Evolutionary conservation across 164 flowering plant genomes (phyloP).

Genomic region (Platanus orientalis): DNA sequence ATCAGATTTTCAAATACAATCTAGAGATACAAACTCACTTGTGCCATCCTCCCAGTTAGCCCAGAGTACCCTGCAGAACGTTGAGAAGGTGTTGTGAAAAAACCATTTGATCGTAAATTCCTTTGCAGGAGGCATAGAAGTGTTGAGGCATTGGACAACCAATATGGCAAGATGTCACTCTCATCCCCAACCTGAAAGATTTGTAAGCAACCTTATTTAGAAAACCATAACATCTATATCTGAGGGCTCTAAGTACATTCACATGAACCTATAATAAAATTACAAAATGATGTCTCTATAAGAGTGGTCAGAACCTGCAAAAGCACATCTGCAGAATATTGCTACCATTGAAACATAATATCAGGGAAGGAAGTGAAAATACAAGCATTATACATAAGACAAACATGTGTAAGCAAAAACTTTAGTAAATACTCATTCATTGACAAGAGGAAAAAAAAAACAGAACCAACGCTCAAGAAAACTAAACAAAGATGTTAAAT

Average conservation of each 20-base stretch:
- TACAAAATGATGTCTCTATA: background rate
- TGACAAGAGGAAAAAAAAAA: background rate
- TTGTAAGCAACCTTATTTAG: background rate
- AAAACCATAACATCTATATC: background rate
- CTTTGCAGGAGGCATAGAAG: conserved; percentile 86
- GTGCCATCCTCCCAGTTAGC: conserved; percentile 52
- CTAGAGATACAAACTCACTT: too few relatives aligned
- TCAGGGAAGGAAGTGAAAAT: background rate
- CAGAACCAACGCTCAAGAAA: background rate
- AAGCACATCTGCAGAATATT: background rate
- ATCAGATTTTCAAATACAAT: too few relatives aligned
- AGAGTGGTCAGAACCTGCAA: background rate
- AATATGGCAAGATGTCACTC: conserved; percentile 66
- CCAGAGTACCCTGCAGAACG: conserved; percentile 59
- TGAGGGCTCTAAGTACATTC: background rate
- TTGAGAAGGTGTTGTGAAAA: conserved; percentile 55
- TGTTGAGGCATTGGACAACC: conserved; percentile 95
- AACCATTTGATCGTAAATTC: conserved; percentile 67
- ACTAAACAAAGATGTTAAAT: background rate
- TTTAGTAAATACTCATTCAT: background rate
- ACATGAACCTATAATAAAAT: background rate
- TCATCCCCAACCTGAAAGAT: conserved; percentile 72
- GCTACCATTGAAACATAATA: too few relatives aligned
- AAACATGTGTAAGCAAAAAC: background rate
- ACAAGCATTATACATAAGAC: background rate